A percentile compares a stretch with the other conserved stretches of the same genome.
These are phyloP conservation scores for Wickerhamomyces xylosicus DNA, from an alignment of 805 yeast species.

Conservation along the genomic window DNA sequence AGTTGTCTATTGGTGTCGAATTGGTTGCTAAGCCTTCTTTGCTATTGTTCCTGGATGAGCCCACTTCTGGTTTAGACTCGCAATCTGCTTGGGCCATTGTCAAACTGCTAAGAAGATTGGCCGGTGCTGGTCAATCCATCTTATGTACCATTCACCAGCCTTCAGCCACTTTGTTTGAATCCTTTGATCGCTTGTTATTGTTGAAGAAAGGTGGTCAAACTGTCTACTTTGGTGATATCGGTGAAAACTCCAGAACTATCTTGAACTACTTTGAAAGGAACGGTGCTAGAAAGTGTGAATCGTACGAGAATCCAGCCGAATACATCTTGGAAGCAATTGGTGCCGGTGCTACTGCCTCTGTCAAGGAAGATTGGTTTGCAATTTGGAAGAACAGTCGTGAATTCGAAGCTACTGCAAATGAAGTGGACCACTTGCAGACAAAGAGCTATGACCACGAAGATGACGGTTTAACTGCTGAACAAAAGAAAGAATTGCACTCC, in stretches of 20 bases:
- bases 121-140: conserved; percentile 52
- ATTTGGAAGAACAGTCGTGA: conserved; percentile 22
- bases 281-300: neutral
- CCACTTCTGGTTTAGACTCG: conserved; percentile 82
- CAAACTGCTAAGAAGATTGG: conserved; percentile 44
- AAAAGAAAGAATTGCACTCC: conserved; percentile 1
- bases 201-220: conserved; percentile 12
- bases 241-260: neutral
- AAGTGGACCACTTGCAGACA: conserved; percentile 20
- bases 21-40: conserved; percentile 56
- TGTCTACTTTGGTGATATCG: neutral
- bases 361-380: neutral
- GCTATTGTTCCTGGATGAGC: conserved; percentile 70
- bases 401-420: conserved; percentile 18
- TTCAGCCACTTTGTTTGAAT: conserved; percentile 48
- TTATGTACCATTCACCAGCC: conserved; percentile 83
- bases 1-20: conserved; percentile 77
- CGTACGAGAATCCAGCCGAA: neutral
- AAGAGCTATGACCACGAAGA: neutral
- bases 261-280: neutral
- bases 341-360: neutral
- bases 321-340: neutral
- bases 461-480: neutral
- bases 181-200: conserved; percentile 67
- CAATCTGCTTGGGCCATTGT: conserved; percentile 66